Evolutionary conservation across 1,284 basidiomycete species (phyloP).

Genomic region (Rhodotorula glutinis): DNA sequence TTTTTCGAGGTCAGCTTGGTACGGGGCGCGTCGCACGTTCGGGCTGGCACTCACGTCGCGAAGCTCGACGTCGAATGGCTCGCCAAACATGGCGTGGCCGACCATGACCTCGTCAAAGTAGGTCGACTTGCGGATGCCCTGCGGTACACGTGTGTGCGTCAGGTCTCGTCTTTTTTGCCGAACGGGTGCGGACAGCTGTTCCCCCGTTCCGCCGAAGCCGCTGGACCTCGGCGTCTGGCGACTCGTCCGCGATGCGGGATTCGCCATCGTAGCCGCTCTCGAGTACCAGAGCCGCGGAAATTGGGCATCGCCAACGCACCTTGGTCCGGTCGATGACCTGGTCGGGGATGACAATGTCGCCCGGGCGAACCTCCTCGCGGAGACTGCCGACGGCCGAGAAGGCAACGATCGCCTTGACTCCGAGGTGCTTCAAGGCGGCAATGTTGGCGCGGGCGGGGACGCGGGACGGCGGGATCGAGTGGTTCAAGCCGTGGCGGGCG

Average conservation of each 20-base stretch:
- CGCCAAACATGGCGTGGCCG: slow-evolving; percentile 90
- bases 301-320: too few species aligned
- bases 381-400: slow-evolving; percentile 97
- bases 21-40: too few species aligned
- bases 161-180: too few species aligned
- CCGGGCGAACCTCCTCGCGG: slow-evolving; percentile 73
- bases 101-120: slow-evolving; percentile 87
- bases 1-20: neutral
- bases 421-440: slow-evolving; percentile 87
- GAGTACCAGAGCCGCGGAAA: too few species aligned
- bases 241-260: too few species aligned
- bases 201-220: too few species aligned
- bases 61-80: slow-evolving; percentile 58
- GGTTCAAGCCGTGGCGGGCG: slow-evolving; percentile 78
- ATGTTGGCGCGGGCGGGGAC: slow-evolving; percentile 90
- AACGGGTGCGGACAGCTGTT: too few species aligned
- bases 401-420: slow-evolving; percentile 82
- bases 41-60: slow-evolving; percentile 49
- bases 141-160: neutral
- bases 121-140: slow-evolving; percentile 56
- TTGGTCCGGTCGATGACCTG: slow-evolving; percentile 96
- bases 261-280: too few species aligned
- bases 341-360: slow-evolving; percentile 81
- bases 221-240: too few species aligned
- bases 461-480: slow-evolving; percentile 67